Percentiles rank a stretch among this genome's conserved stretches.
phyloP scores from a whole-genome alignment of 2,329 filamentous ascomycete species.

The Alternaria ethzedia region DNA sequence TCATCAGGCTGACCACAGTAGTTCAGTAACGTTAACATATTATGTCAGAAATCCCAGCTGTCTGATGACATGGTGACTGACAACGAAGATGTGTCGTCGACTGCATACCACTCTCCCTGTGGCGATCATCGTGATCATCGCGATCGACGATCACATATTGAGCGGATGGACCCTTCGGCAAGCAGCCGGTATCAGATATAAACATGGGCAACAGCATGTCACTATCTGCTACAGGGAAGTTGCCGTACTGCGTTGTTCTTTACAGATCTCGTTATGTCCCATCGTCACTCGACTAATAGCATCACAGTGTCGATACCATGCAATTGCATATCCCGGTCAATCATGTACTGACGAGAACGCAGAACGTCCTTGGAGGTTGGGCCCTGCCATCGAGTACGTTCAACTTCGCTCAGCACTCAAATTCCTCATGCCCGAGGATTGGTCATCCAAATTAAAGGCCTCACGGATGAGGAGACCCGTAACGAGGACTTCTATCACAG shows the following conservation, averaged over 20 bases:
- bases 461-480: background rate
- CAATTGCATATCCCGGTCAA: background rate
- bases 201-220: background rate
- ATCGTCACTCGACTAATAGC: background rate
- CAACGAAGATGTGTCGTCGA: background rate
- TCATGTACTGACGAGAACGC: background rate
- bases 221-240: background rate
- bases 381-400: accelerated
- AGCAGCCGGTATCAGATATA: background rate
- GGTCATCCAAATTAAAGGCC: background rate
- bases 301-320: background rate
- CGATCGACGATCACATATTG: background rate
- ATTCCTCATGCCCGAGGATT: background rate
- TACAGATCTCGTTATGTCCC: background rate
- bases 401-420: background rate
- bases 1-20: too few species aligned
- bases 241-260: background rate
- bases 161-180: background rate
- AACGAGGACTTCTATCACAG: background rate
- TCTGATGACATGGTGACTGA: background rate
- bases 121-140: background rate
- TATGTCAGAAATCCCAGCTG: too few species aligned
- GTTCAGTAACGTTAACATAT: too few species aligned
- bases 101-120: background rate
- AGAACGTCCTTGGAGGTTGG: background rate